These are phyloP conservation scores for Actinidia chinensis DNA, from an alignment of 179 eudicot genomes.

Conservation along the genomic window DNA sequence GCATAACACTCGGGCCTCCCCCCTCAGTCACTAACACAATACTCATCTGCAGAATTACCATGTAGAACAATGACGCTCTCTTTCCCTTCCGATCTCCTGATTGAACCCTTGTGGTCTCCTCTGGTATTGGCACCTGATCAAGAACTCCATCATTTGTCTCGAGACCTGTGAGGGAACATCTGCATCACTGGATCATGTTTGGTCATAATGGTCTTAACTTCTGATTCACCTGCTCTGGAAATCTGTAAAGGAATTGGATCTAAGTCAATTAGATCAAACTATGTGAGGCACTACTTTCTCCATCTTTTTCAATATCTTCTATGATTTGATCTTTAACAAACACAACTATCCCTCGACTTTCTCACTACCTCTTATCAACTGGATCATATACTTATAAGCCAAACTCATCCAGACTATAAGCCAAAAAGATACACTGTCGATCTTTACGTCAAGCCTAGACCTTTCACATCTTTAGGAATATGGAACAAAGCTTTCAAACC, in stretches of 20 bases:
- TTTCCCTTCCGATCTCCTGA: constrained; percentile 4
- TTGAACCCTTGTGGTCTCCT: background rate
- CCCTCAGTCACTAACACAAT: constrained; percentile 18
- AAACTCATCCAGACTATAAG: constrained; percentile 19
- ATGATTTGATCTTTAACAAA: constrained; percentile 10
- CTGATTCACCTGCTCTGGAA: background rate
- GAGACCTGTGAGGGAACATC: background rate
- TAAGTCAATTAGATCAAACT: constrained; percentile 9
- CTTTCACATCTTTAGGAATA: constrained; percentile 24
- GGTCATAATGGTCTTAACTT: background rate
- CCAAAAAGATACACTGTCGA: constrained; percentile 21
- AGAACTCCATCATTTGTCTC: background rate
- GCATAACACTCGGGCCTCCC: constrained; percentile 21
- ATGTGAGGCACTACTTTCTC: background rate
- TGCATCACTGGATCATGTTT: background rate
- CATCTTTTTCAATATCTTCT: background rate
- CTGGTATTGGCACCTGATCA: background rate
- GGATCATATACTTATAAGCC: constrained; percentile 11
- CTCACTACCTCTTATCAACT: constrained; percentile 2
- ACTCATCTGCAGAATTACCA: constrained; percentile 12
- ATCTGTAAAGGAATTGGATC: background rate
- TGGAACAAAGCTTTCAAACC: constrained; percentile 23
- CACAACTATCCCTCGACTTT: constrained; percentile 15
- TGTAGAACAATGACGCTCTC: constrained; percentile 5
- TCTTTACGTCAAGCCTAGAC: constrained; percentile 16